A percentile compares a stretch with the other conserved stretches of the same genome.
phyloP scores from a whole-genome alignment of 345 rosid genomes.

The Melaleuca alternifolia region DNA sequence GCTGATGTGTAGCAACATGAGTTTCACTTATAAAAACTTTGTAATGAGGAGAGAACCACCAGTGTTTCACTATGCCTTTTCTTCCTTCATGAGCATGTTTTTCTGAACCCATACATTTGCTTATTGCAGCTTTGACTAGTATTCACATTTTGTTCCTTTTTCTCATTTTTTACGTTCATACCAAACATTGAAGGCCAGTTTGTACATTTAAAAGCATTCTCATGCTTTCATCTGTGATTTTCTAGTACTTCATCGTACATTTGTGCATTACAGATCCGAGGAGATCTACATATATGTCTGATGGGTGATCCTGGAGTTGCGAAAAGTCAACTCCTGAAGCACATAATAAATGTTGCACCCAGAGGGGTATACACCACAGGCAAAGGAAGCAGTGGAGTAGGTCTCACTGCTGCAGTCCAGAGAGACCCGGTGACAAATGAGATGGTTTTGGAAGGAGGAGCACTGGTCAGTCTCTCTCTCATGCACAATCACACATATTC shows the following conservation, averaged over 20 bases:
- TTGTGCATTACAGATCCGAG: conserved; percentile 65
- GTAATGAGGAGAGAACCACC: background rate
- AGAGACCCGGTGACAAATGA: conserved; percentile 95
- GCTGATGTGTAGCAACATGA: background rate
- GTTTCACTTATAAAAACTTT: background rate
- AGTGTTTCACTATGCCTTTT: background rate
- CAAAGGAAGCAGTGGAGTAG: conserved; percentile 98
- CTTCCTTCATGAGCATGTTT: background rate
- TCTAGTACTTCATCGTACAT: background rate
- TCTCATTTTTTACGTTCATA: background rate
- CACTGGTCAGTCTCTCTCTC: conserved; percentile 52
- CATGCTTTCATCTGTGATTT: background rate
- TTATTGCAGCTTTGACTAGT: background rate
- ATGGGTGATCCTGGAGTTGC: conserved; percentile 99
- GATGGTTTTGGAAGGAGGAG: conserved; percentile 98
- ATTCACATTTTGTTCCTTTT: background rate
- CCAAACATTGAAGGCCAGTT: background rate
- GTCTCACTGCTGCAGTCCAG: conserved; percentile 97
- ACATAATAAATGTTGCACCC: conserved; percentile 91
- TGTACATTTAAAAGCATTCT: background rate
- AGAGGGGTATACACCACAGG: conserved; percentile 96
- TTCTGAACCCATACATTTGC: background rate
- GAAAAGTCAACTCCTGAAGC: conserved; percentile 98
- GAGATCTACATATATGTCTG: conserved; percentile 90
- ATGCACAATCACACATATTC: background rate